These are phyloP conservation scores for Pseudocercospora fijiensis DNA, from an alignment of 2,329 filamentous ascomycete species.

Conservation along the genomic window DNA sequence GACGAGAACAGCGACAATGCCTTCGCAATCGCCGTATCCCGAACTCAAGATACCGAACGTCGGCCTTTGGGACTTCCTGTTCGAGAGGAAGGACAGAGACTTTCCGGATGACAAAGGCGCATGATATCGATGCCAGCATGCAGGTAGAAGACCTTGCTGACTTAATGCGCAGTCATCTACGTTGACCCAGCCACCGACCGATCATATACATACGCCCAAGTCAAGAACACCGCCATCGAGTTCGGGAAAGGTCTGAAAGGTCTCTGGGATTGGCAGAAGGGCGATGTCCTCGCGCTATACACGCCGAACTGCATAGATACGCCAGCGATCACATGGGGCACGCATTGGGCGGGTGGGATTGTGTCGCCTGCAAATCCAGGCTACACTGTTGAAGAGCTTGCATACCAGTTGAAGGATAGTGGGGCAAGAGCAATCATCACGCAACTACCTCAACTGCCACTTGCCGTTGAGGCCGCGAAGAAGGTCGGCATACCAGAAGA, in stretches of 20 bases:
- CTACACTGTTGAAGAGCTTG: slow-evolving; percentile 79
- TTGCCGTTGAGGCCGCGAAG: slow-evolving; percentile 45
- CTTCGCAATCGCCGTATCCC: slow-evolving; percentile 49
- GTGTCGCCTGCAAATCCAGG: slow-evolving; percentile 84
- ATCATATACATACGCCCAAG: slow-evolving; percentile 68
- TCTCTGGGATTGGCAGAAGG: slow-evolving; percentile 73
- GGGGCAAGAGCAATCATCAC: slow-evolving; percentile 73
- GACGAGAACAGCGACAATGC: slow-evolving; percentile 16
- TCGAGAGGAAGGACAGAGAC: slow-evolving; percentile 63
- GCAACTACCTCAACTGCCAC: slow-evolving; percentile 64
- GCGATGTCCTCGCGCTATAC: slow-evolving; percentile 78
- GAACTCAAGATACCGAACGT: slow-evolving; percentile 67
- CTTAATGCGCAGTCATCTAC: slow-evolving; percentile 62
- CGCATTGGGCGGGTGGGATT: slow-evolving; percentile 77
- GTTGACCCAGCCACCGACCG: slow-evolving; percentile 69
- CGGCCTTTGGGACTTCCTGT: slow-evolving; percentile 76
- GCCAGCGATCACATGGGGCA: slow-evolving; percentile 72
- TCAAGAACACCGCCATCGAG: slow-evolving; percentile 64
- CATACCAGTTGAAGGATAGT: slow-evolving; percentile 78
- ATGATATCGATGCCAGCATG: neutral
- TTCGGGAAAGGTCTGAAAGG: slow-evolving; percentile 78
- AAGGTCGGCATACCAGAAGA: slow-evolving; percentile 65
- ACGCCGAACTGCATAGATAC: slow-evolving; percentile 86
- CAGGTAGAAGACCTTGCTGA: neutral
- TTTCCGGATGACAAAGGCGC: slow-evolving; percentile 74